Evolutionary conservation across 2,329 filamentous ascomycete species (phyloP), one percentile per base, ranked within the genome.

Genomic region (Paecilomyces niveus): DNA sequence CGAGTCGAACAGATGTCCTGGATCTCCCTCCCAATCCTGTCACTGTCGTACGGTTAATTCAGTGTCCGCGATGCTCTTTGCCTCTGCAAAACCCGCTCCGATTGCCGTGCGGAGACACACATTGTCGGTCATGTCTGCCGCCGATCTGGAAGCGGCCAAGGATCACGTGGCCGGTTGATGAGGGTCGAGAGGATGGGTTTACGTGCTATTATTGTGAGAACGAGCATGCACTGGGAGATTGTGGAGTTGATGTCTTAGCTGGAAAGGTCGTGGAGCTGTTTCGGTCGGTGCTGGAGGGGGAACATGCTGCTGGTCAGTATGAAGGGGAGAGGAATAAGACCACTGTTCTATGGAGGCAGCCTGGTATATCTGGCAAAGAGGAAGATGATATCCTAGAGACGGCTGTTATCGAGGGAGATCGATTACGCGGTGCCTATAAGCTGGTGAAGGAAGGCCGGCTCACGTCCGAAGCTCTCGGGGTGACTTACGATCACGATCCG

Each of bases 191-290:
- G 49, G 80, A 85, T 65, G 90, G 87, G 0, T 89, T 96, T 66
- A 74, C 72, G n/a, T 97, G 92, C 68, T 89, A 89, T 0, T 87
- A 69, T 70, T 61, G 62, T 45, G 61, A 59, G 32, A 63, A 58
- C 60, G 88, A 92, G 58, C 92, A 96, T 74, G 86, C 90, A 0
- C 68, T 87, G 18, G 88, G 82, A 3, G 92, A 96, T 67, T 96
- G 90, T 73, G 84, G 82, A 53, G 75, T 87, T 7, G 90, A 96
- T 75, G 88, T 96, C 39, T 85, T 87, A 1, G 74, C 96, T 60
- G 85, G 83, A 56, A 94, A 90, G 68, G 77, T 89, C n/a, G 78
- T 89, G 64, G 81, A 85, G 18, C 74, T 83, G 13, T 78, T 90
- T 56, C 80, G 80, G 18, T 63, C 68, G 64, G 56, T 68, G 31